A percentile compares a stretch with the other conserved stretches of the same genome.
phyloP scores from a whole-genome alignment of 2,329 filamentous ascomycete genomes.

The Arthrobotrys megalospora region DNA sequence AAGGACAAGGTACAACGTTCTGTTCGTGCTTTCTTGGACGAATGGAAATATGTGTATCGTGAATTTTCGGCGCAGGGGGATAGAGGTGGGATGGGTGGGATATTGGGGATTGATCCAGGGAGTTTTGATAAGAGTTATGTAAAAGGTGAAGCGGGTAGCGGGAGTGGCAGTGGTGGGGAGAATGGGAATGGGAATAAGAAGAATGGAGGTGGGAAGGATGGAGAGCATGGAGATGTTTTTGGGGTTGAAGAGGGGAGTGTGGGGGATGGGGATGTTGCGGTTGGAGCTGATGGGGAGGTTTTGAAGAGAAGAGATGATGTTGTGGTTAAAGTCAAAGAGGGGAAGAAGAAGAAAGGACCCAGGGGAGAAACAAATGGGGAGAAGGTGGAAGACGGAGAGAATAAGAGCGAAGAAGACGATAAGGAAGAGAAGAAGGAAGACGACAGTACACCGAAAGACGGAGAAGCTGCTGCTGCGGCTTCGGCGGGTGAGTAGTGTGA shows the following conservation, averaged over 20 bases:
- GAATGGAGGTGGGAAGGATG: constrained; percentile 3
- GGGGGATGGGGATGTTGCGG: constrained; percentile 35
- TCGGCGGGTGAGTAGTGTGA: constrained; percentile 28
- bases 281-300: constrained; percentile 47
- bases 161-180: constrained; percentile 37
- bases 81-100: constrained; percentile 80
- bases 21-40: constrained; percentile 89
- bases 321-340: constrained; percentile 51
- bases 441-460: neutral
- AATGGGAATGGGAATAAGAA: constrained; percentile 28
- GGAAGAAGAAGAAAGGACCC: constrained; percentile 26
- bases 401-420: neutral
- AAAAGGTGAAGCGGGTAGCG: constrained; percentile 67
- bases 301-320: constrained; percentile 41
- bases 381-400: constrained; percentile 63
- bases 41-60: constrained; percentile 95
- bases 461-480: constrained; percentile 1
- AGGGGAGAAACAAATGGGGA: constrained; percentile 14
- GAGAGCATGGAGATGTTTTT: constrained; percentile 36
- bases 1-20: constrained; percentile 99
- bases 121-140: constrained; percentile 77
- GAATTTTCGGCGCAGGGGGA: constrained; percentile 98
- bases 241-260: constrained; percentile 35
- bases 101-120: constrained; percentile 77
- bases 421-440: constrained; percentile 5